Evolutionary conservation across 306 rosid species (phyloP), one percentile per base, ranked within the genome.

Genomic region (Fragaria ananassa): DNA sequence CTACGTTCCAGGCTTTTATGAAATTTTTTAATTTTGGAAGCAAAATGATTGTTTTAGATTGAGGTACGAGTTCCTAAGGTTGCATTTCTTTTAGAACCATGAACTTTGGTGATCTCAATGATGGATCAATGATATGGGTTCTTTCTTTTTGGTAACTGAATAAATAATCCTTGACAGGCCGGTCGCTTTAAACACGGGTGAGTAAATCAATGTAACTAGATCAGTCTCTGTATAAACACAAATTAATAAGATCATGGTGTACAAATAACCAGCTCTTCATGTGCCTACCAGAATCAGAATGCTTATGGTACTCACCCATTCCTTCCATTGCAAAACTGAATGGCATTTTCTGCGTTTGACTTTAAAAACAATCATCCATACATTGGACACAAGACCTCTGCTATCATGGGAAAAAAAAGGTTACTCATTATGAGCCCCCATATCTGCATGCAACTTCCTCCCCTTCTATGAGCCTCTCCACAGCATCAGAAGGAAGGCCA

Each of bases 401-500:
- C 45, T 66, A 78, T 49, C 65, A 71, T 62, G 50, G 50, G 65
- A 62, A 85, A 88, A 88, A 74, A 25, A 76, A 78, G 76, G 69
- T 53, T 88, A 88, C 76, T 58, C 82, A 61, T 68, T 29, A n/a
- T 84, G 75, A 78, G 83, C 39, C 83, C 83, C 92, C 92, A 74
- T 87, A 90, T 29, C 85, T 92, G 84, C 91, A 90, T 47, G 72
- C 66, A 57, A 92, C 87, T 76, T 88, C 83, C 68, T 87, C 92
- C 46, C 99, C 99, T 74, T 89, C 92, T 49, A 95, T 34, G 71
- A 95, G 89, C 90, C 77, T 90, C 83, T 92, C 97, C 69, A 95
- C 87, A 0, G 87, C 87, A 82, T 95, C 97, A 7, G 81, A 79
- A 63, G 97, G 92, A 74, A 95, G 91, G 64, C 97, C 97, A 17